Evolutionary conservation across 179 eudicot genomes (phyloP).

Genomic region (Spergularia azorica): DNA sequence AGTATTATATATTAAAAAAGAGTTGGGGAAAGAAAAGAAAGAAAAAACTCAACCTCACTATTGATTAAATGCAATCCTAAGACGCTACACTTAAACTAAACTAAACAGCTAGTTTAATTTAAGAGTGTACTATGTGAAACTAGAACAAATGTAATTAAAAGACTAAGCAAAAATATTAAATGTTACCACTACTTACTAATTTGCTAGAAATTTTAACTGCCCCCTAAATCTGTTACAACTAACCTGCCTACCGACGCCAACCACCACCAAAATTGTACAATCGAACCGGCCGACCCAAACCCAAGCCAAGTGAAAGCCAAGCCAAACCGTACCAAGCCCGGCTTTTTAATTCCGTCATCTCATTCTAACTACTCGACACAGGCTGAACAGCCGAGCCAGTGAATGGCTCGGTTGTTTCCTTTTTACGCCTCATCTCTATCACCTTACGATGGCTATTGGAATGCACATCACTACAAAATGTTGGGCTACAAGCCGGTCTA

Average conservation of each 20-base stretch:
- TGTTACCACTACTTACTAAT: not conserved
- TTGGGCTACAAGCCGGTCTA: slow-evolving; percentile 90
- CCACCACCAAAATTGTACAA: slow-evolving; percentile 40
- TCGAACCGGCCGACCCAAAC: slow-evolving; percentile 11
- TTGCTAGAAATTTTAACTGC: slow-evolving; percentile 19
- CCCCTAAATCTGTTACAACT: slow-evolving; percentile 32
- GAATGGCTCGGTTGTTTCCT: slow-evolving; percentile 34
- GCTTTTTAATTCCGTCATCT: slow-evolving; percentile 7
- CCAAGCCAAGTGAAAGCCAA: not conserved
- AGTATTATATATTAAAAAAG: not conserved
- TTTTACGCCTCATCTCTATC: slow-evolving; percentile 76
- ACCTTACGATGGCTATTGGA: slow-evolving; percentile 94
- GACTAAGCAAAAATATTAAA: not conserved
- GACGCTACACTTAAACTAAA: slow-evolving; percentile 27
- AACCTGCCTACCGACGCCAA: slow-evolving; percentile 37
- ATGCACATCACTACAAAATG: slow-evolving; percentile 66
- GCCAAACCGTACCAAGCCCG: slow-evolving; percentile 28
- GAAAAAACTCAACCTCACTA: slow-evolving; percentile 12
- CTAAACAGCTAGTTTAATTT: not conserved
- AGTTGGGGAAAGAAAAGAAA: not conserved
- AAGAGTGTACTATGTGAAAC: no score
- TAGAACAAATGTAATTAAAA: no score
- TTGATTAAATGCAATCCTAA: slow-evolving; percentile 26
- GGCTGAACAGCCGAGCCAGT: slow-evolving; percentile 22
- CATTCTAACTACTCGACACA: slow-evolving; percentile 30